These are phyloP conservation scores for Fomes fomentarius DNA, from an alignment of 1,284 basidiomycete species.

Conservation along the genomic window DNA sequence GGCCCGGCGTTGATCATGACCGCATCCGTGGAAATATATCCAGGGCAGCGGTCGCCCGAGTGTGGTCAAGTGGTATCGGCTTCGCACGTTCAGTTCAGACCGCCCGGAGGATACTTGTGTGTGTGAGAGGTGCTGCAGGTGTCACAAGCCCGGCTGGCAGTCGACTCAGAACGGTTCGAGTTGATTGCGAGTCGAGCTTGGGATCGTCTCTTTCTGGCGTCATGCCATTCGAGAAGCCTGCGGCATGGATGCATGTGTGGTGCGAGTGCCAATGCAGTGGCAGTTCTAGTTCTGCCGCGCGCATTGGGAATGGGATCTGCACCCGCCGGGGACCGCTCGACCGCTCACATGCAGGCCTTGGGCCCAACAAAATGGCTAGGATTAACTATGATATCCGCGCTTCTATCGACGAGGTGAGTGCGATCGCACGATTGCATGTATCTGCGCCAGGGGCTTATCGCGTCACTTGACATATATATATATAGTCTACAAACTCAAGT, in stretches of 20 bases:
- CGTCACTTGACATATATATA: constrained; percentile 4
- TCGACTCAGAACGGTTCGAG: too few relatives aligned
- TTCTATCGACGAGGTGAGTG: constrained; percentile 1
- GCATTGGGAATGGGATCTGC: too few relatives aligned
- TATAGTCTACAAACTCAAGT: not conserved
- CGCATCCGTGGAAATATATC: not conserved
- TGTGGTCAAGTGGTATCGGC: constrained; percentile 15
- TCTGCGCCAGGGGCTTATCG: constrained; percentile 1
- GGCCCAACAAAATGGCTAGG: not conserved
- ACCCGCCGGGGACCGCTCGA: not conserved
- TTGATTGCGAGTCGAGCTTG: too few relatives aligned
- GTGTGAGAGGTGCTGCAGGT: not conserved
- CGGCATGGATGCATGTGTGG: too few relatives aligned
- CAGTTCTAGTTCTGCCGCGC: too few relatives aligned
- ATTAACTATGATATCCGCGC: not conserved
- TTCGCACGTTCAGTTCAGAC: not conserved
- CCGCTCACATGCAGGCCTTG: not conserved
- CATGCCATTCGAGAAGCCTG: too few relatives aligned
- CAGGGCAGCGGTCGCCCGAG: not conserved
- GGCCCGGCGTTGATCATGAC: constrained; percentile 1
- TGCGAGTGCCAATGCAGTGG: too few relatives aligned
- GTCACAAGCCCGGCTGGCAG: too few relatives aligned
- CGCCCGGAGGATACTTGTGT: not conserved
- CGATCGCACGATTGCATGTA: not conserved
- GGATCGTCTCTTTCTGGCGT: too few relatives aligned